Conservation (phyloP, 495 filamentous ascomycete species). For the Aspergillus panamensis region DNA sequence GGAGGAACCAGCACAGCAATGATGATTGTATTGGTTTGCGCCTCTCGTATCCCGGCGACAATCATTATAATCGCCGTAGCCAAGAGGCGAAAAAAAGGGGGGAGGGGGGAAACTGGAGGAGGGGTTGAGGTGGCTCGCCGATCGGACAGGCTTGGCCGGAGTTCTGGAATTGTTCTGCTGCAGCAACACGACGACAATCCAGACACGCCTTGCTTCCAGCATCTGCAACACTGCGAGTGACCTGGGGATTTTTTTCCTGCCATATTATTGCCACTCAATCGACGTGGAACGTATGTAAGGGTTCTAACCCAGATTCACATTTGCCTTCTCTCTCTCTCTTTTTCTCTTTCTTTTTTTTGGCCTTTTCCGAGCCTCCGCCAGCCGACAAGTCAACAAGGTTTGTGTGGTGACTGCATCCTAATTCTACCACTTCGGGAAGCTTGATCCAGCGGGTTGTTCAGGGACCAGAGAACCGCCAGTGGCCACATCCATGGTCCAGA, state of each 20-base stretch:
- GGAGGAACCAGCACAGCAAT: not conserved
- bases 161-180: conserved; percentile 29
- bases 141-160: conserved; percentile 21
- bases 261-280: conserved; percentile 9
- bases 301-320: no score
- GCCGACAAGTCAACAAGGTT: not conserved
- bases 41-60: conserved; percentile 5
- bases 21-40: conserved; percentile 6
- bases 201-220: not conserved
- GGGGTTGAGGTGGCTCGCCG: conserved; percentile 20
- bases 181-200: conserved; percentile 19
- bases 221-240: not conserved
- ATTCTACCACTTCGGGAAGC: not conserved
- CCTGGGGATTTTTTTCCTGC: not conserved
- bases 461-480: conserved; percentile 6
- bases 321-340: not conserved
- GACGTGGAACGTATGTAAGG: not conserved
- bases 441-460: not conserved
- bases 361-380: not conserved
- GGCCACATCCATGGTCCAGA: conserved; percentile 10
- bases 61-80: conserved; percentile 2
- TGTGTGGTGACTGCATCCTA: not conserved
- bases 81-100: conserved; percentile 3
- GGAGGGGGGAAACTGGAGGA: conserved; percentile 11
- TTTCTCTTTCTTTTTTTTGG: not conserved